These are phyloP conservation scores for Theileria annulata DNA, from an alignment of 169 alveolate species.

Conservation along the genomic window DNA sequence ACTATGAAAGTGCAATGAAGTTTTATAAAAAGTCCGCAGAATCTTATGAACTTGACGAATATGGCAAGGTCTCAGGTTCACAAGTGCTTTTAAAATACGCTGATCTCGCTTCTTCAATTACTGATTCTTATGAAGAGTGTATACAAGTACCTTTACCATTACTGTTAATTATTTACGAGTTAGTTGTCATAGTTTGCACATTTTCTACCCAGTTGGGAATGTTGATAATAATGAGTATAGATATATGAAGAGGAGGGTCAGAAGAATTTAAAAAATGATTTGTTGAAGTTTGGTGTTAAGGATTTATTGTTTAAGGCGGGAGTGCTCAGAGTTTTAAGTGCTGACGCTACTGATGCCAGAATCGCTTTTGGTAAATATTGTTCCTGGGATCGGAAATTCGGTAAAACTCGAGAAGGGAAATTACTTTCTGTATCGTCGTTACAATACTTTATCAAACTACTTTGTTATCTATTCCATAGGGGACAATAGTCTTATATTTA, in stretches of 20 bases:
- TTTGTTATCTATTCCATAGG: neutral
- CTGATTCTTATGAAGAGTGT: slow-evolving; percentile 28
- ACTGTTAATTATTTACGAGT: neutral
- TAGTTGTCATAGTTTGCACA: neutral
- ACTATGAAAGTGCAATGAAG: slow-evolving; percentile 60
- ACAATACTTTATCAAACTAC: too few species aligned
- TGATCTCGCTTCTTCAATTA: slow-evolving; percentile 27
- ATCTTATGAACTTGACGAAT: slow-evolving; percentile 75
- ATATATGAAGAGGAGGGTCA: slow-evolving; percentile 72
- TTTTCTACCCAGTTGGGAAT: neutral
- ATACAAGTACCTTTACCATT: slow-evolving; percentile 19
- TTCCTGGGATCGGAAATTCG: slow-evolving; percentile 46
- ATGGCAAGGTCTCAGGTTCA: slow-evolving; percentile 70
- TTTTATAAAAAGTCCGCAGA: slow-evolving; percentile 73
- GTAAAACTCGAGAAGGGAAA: slow-evolving; percentile 50
- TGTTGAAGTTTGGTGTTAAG: slow-evolving; percentile 72
- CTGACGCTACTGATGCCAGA: slow-evolving; percentile 61
- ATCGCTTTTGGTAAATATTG: slow-evolving; percentile 49
- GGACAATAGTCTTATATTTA: neutral
- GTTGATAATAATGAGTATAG: neutral
- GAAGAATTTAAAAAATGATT: slow-evolving; percentile 64
- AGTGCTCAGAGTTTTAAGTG: slow-evolving; percentile 33
- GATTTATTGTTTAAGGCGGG: slow-evolving; percentile 74
- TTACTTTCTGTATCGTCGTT: slow-evolving; percentile 38
- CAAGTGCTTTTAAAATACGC: slow-evolving; percentile 72